Percentiles rank a stretch among this genome's conserved stretches.
Conservation (phyloP, 1,139 yeast species). For the Pichia inconspicua region DNA sequence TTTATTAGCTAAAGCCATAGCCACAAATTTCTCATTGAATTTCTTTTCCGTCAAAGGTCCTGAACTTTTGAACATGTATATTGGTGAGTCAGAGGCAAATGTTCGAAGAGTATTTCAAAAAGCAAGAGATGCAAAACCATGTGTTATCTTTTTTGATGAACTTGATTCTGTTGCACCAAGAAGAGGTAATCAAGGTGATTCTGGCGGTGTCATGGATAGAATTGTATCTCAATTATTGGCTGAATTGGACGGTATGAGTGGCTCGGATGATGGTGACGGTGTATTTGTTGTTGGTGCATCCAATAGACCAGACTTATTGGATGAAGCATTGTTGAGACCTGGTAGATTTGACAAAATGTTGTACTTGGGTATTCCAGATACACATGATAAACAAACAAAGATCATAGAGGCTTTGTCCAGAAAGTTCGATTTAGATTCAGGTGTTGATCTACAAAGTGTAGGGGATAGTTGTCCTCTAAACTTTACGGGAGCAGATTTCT, state of each 20-base stretch:
- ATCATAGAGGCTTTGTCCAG: conserved; percentile 84
- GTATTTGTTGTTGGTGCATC: conserved; percentile 98
- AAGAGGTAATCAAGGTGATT: conserved; percentile 96
- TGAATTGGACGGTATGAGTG: conserved; percentile 93
- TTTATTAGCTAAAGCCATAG: conserved; percentile 88
- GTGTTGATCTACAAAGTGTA: conserved; percentile 52
- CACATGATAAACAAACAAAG: conserved; percentile 79
- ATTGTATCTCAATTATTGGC: conserved; percentile 92
- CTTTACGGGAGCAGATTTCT: conserved; percentile 95
- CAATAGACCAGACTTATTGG: conserved; percentile 87
- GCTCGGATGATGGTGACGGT: conserved; percentile 61
- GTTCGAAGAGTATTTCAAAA: conserved; percentile 88
- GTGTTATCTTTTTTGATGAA: conserved; percentile 95
- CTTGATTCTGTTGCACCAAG: conserved; percentile 97
- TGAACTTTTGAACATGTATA: conserved; percentile 89
- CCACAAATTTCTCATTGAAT: conserved; percentile 86
- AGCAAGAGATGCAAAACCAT: conserved; percentile 94
- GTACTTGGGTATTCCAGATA: conserved; percentile 86
- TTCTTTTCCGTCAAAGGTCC: conserved; percentile 97
- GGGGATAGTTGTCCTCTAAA: conserved; percentile 77
- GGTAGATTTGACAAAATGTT: conserved; percentile 95
- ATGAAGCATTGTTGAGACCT: conserved; percentile 89
- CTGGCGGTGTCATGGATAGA: conserved; percentile 98
- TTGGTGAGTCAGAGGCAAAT: conserved; percentile 97
- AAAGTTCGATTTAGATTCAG: conserved; percentile 58